phyloP scores from a whole-genome alignment of 2,329 filamentous ascomycete genomes.

The Neodidymelliopsis sp. region DNA sequence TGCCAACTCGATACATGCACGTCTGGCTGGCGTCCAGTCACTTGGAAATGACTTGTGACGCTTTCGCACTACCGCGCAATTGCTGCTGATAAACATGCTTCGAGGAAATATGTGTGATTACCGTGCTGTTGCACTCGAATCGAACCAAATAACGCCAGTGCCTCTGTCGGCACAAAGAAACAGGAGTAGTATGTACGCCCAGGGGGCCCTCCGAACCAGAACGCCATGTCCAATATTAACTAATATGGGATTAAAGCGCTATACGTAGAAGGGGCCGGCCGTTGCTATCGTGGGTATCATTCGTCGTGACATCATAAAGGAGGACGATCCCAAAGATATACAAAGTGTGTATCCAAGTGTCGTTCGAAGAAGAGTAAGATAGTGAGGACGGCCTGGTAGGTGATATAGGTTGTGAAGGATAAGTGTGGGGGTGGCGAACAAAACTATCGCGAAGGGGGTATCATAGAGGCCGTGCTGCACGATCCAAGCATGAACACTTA shows the following conservation, averaged over 20 bases:
- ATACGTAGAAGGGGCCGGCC: conserved; percentile 34
- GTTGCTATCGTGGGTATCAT: conserved; percentile 48
- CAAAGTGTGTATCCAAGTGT: conserved; percentile 23
- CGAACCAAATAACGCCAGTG: conserved; percentile 21
- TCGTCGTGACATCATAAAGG: conserved; percentile 46
- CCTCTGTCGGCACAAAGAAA: conserved; percentile 15
- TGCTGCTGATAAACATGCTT: not conserved
- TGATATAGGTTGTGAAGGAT: conserved; percentile 18
- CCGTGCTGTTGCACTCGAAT: conserved; percentile 14
- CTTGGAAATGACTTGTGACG: not conserved
- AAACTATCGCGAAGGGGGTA: conserved; percentile 18
- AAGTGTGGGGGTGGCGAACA: conserved; percentile 18
- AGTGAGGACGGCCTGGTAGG: conserved; percentile 11
- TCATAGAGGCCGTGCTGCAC: conserved; percentile 3
- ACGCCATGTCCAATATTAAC: conserved; percentile 28
- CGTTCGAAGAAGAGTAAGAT: conserved; percentile 17
- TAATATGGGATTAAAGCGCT: conserved; percentile 33
- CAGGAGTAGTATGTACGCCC: conserved; percentile 24
- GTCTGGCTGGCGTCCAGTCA: not conserved
- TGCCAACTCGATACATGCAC: not conserved
- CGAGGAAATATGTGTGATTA: conserved; percentile 3
- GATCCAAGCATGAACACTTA: not conserved
- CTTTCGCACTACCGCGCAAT: not conserved
- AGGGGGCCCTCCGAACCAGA: conserved; percentile 21
- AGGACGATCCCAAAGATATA: conserved; percentile 31